phyloP scores from a whole-genome alignment of 352 stramenopile species.

The Pythium scleroteichum region DNA sequence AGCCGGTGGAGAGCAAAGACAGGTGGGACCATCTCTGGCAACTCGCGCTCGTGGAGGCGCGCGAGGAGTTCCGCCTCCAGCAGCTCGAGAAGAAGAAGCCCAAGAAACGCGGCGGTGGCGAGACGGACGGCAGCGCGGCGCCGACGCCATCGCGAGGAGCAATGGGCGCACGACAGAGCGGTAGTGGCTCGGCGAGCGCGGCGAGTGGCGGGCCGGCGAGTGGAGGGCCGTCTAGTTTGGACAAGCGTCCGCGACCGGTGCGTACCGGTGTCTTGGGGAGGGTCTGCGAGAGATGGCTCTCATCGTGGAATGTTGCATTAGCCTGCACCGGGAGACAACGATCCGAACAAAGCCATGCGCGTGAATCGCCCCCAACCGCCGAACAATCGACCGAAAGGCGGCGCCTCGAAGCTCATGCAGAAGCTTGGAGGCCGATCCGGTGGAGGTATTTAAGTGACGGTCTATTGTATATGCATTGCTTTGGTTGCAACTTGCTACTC shows the following conservation, averaged over 20 bases:
- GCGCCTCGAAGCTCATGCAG: slow-evolving; percentile 69
- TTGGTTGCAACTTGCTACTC: too few relatives aligned
- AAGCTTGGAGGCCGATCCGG: slow-evolving; percentile 49
- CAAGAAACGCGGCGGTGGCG: slow-evolving; percentile 21
- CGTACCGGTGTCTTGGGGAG: too few relatives aligned
- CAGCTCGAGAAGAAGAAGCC: slow-evolving; percentile 35
- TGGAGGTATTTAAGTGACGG: not conserved
- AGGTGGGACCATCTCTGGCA: slow-evolving; percentile 52
- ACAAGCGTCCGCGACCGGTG: slow-evolving; percentile 66
- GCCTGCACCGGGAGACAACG: slow-evolving; percentile 43
- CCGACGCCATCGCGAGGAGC: slow-evolving; percentile 5
- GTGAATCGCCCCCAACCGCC: slow-evolving; percentile 32
- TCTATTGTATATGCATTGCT: too few relatives aligned
- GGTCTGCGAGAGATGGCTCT: too few relatives aligned
- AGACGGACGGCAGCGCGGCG: not conserved
- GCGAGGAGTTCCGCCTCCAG: slow-evolving; percentile 57
- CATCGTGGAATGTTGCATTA: slow-evolving; percentile 10
- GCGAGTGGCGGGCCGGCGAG: not conserved
- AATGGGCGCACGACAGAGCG: not conserved
- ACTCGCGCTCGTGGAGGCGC: slow-evolving; percentile 52
- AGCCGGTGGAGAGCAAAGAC: slow-evolving; percentile 5
- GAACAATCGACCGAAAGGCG: slow-evolving; percentile 32
- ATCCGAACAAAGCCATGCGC: slow-evolving; percentile 57
- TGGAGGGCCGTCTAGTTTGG: not conserved
- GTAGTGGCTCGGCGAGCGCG: not conserved